These are phyloP conservation scores for Phanerodontia chrysosporium DNA, from an alignment of 768 basidiomycete genomes.

Conservation along the genomic window DNA sequence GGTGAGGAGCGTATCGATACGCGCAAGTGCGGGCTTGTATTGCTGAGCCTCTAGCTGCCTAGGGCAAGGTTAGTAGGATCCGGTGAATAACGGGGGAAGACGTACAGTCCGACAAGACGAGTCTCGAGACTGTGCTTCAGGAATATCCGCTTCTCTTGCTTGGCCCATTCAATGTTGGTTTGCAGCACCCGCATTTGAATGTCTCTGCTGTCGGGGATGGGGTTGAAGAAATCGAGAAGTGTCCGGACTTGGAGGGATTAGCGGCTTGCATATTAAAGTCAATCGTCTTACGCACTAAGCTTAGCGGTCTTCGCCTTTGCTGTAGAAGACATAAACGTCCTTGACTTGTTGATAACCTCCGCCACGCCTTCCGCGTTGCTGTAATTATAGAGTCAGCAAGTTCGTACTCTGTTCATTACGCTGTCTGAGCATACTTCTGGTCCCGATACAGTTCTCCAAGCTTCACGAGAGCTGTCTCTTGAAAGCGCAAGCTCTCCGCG, in stretches of 20 bases:
- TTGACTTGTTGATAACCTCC: slow-evolving; percentile 77
- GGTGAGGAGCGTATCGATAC: slow-evolving; percentile 84
- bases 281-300: slow-evolving; percentile 58
- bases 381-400: not conserved
- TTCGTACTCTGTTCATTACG: not conserved
- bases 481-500: slow-evolving; percentile 65
- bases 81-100: not conserved
- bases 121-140: slow-evolving; percentile 92
- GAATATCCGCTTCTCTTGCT: slow-evolving; percentile 89
- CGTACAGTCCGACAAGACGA: slow-evolving; percentile 72
- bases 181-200: slow-evolving; percentile 81
- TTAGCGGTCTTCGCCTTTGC: slow-evolving; percentile 98
- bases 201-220: slow-evolving; percentile 69
- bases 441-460: slow-evolving; percentile 86
- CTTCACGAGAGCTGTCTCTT: slow-evolving; percentile 81
- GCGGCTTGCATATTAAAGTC: not conserved
- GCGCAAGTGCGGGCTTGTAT: slow-evolving; percentile 71
- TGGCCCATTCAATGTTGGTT: slow-evolving; percentile 93
- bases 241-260: slow-evolving; percentile 68
- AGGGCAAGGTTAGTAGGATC: not conserved
- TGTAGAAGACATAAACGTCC: slow-evolving; percentile 84
- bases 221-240: slow-evolving; percentile 82
- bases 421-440: slow-evolving; percentile 55
- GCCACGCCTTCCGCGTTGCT: slow-evolving; percentile 86
- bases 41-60: slow-evolving; percentile 74